Base-by-base conservation (phyloP, 805 yeast genomes). In the Starmerella tilneyi region DNA sequence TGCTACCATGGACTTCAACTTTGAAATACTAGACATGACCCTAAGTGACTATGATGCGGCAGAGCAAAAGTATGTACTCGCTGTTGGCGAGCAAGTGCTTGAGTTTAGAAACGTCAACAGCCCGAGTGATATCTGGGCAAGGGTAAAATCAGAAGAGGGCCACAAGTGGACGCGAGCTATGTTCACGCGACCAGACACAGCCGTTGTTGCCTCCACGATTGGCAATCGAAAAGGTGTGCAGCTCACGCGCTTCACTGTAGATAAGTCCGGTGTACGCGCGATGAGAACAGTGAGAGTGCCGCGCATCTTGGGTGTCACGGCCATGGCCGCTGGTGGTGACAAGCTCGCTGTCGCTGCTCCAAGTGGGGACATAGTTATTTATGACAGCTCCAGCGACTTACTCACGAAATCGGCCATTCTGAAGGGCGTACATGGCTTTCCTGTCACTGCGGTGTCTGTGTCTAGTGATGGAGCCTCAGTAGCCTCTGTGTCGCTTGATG, bases 401-500 rank as follows among this genome's bases (percentile, higher is more conserved):
- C 46, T 50, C n/a, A 15, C 36, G 11, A 41, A 41, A 7, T 23
- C 44, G 16, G 17, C 29, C 19, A 29, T 37, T n/a, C 29, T 49
- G 8, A 22, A 39, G 15, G 39, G 35, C 5, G 47, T 37, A 5
- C 58, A 52, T 43, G 35, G 34, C 12, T 45, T 56, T 31, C 59
- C 59, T 3, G 54, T 56, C 9, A 55, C 58, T 5, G 44, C 55
- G 11, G 30, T 54, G 23, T 46, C 56, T 4, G 32, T 56, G 6
- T 32, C 44, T 20, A 32, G 47, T 13, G 41, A 38, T 16, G 51
- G 49, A 13, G 36, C 41, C 3, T 30, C 46, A 9, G 47, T 54
- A 2, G 52, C 47, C 4, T 50, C 56, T 2, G 48, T 52, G 6
- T 50, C 58, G n/a, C 36, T 56, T 21, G 56, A 49, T 20, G 59